These are phyloP conservation scores for Liquidambar formosana DNA, from an alignment of 164 flowering plant species.

Conservation along the genomic window DNA sequence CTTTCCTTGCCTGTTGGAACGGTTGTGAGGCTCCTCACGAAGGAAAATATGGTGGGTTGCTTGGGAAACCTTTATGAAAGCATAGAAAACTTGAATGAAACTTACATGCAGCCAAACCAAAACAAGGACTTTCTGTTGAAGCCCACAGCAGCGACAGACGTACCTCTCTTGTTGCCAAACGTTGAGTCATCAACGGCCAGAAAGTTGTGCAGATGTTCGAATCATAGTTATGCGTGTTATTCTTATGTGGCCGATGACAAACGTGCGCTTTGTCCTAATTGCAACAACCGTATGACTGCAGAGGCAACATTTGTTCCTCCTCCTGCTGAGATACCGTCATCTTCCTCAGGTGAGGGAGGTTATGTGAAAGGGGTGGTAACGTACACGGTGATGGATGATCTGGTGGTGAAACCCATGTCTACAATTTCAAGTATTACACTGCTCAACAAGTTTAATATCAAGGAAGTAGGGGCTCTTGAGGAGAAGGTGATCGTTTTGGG, in stretches of 20 bases:
- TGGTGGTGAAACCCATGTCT: not conserved
- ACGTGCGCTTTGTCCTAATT: not conserved
- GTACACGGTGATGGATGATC: constrained; percentile 13
- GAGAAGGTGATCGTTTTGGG: not conserved
- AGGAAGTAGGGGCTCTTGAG: not conserved
- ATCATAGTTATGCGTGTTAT: too few relatives aligned
- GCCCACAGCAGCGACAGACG: not conserved
- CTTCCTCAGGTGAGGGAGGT: not conserved
- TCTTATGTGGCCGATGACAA: constrained; percentile 1
- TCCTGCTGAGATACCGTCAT: too few relatives aligned
- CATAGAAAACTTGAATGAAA: constrained; percentile 14
- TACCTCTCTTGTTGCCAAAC: not conserved
- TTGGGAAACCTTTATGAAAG: constrained; percentile 24
- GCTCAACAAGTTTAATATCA: not conserved
- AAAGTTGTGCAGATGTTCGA: not conserved
- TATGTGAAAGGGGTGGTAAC: not conserved
- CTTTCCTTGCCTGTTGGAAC: constrained; percentile 21
- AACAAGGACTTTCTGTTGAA: constrained; percentile 10
- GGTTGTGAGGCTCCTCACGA: constrained; percentile 4
- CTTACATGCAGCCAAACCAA: constrained; percentile 15
- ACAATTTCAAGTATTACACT: not conserved
- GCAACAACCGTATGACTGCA: not conserved
- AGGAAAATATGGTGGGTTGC: constrained; percentile 18
- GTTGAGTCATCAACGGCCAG: not conserved
- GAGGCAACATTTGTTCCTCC: not conserved